These are phyloP conservation scores for Stephania yunnanensis DNA, from an alignment of 164 flowering plant species.

Conservation along the genomic window DNA sequence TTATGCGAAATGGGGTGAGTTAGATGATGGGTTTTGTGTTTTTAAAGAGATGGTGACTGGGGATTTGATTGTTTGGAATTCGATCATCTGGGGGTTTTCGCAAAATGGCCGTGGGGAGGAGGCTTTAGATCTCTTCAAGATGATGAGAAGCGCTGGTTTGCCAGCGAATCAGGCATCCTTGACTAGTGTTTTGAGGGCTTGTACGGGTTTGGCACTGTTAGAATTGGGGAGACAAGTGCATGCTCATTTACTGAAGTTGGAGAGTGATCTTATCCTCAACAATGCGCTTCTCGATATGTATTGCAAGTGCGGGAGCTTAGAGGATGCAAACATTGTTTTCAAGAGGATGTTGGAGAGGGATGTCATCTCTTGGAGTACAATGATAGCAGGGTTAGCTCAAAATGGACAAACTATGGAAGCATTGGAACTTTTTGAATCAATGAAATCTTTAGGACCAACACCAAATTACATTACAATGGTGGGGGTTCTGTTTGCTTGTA, in stretches of 20 bases:
- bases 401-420: slow-evolving; percentile 73
- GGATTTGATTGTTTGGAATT: slow-evolving; percentile 81
- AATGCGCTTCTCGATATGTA: slow-evolving; percentile 93
- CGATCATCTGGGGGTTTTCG: slow-evolving; percentile 70
- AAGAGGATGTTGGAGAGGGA: slow-evolving; percentile 51
- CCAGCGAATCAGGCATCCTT: slow-evolving; percentile 53
- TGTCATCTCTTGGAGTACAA: slow-evolving; percentile 90
- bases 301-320: slow-evolving; percentile 83
- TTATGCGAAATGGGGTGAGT: slow-evolving; percentile 67
- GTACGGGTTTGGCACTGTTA: slow-evolving; percentile 58
- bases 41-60: slow-evolving; percentile 70
- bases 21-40: slow-evolving; percentile 34
- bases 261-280: slow-evolving; percentile 61
- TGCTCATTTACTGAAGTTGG: slow-evolving; percentile 62
- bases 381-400: slow-evolving; percentile 84
- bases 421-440: slow-evolving; percentile 45
- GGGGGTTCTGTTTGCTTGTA: slow-evolving; percentile 86
- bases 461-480: slow-evolving; percentile 69
- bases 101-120: slow-evolving; percentile 64
- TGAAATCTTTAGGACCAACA: slow-evolving; percentile 47
- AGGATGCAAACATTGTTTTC: slow-evolving; percentile 57
- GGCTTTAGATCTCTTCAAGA: slow-evolving; percentile 56
- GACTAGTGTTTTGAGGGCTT: slow-evolving; percentile 73
- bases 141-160: slow-evolving; percentile 70
- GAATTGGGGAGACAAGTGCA: slow-evolving; percentile 87